These are phyloP conservation scores for Phalaenopsis hybrid DNA, from an alignment of 116 monocot species.

Conservation along the genomic window DNA sequence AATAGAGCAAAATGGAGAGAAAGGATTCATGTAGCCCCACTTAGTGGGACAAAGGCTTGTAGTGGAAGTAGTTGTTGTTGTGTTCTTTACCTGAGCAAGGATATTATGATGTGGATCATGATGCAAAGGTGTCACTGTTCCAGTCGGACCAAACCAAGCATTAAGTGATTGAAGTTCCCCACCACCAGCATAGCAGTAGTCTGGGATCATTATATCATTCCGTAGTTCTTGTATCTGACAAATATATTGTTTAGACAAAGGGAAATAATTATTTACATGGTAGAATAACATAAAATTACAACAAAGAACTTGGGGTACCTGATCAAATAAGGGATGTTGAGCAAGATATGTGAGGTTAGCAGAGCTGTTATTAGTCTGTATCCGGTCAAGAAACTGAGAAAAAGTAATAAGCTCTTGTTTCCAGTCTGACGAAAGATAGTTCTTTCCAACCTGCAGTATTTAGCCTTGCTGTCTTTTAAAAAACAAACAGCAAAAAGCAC, in stretches of 20 bases:
- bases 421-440: slow-evolving; percentile 87
- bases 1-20: too few species aligned
- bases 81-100: slow-evolving; percentile 75
- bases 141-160: slow-evolving; percentile 99
- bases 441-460: slow-evolving; percentile 81
- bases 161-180: slow-evolving; percentile 88
- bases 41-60: too few species aligned
- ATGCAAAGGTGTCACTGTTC: slow-evolving; percentile 94
- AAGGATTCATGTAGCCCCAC: too few species aligned
- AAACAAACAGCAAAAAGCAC: not conserved
- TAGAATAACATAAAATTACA: not conserved
- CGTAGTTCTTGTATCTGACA: slow-evolving; percentile 78
- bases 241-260: not conserved
- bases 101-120: slow-evolving; percentile 99
- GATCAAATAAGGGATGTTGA: slow-evolving; percentile 96
- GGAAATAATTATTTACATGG: not conserved
- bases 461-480: slow-evolving; percentile 18
- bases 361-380: slow-evolving; percentile 30
- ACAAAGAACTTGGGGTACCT: slow-evolving; percentile 34
- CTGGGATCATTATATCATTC: slow-evolving; percentile 91
- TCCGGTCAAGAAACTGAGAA: slow-evolving; percentile 85
- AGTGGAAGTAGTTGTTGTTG: too few species aligned
- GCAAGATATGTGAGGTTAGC: slow-evolving; percentile 75
- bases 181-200: slow-evolving; percentile 97
- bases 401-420: slow-evolving; percentile 97